A percentile compares a stretch with the other conserved stretches of the same genome.
phyloP scores from a whole-genome alignment of 169 alveolate species.

The Plasmodium gallinaceum region DNA sequence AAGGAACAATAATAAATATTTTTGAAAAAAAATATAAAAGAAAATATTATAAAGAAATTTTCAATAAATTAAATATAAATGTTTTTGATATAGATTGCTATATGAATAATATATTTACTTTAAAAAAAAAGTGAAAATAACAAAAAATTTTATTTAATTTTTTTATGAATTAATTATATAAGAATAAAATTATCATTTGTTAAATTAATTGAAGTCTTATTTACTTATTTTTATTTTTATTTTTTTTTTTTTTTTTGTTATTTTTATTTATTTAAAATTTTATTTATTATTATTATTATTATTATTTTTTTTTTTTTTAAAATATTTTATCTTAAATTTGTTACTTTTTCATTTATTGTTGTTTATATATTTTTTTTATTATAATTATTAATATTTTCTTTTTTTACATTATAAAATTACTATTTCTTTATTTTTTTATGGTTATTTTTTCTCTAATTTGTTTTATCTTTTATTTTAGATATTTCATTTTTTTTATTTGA shows the following conservation, averaged over 20 bases:
- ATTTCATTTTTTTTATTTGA: background rate
- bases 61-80: constrained; percentile 30
- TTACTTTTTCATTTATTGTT: no score
- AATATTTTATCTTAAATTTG: no score
- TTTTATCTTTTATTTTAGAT: constrained; percentile 18
- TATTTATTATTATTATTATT: no score
- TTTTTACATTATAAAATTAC: background rate
- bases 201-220: no score
- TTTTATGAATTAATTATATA: background rate
- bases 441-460: background rate
- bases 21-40: constrained; percentile 37
- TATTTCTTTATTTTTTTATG: background rate
- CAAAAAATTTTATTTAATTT: background rate
- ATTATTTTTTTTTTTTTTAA: no score
- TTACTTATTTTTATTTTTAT: no score
- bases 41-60: constrained; percentile 26
- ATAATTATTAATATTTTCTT: background rate
- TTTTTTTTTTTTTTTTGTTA: background rate
- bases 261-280: background rate
- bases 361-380: background rate
- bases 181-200: no score
- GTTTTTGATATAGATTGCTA: constrained; percentile 58
- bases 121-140: constrained; percentile 1
- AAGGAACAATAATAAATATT: constrained; percentile 59
- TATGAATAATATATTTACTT: constrained; percentile 59